Percentiles rank a stretch among this genome's conserved stretches.
Conservation (phyloP, 1,284 basidiomycete species). For the Pisolithus thermaeus region DNA sequence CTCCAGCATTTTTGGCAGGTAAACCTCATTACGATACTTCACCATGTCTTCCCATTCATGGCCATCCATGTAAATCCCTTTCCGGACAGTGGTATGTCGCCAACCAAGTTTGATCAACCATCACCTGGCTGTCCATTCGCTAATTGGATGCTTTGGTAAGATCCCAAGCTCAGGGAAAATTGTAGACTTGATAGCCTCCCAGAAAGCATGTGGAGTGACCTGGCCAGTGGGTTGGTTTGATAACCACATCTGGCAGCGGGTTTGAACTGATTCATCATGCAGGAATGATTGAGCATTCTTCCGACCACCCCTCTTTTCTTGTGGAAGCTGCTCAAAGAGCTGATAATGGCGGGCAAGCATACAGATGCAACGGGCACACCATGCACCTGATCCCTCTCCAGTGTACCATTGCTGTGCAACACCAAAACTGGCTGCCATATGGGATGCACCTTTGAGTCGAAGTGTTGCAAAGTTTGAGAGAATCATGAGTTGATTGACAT, state of each 20-base stretch:
- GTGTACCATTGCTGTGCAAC: no score
- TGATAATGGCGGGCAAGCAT: constrained; percentile 20
- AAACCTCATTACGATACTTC: constrained; percentile 25
- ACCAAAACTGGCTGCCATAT: no score
- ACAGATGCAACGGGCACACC: background rate
- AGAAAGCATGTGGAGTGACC: constrained; percentile 25
- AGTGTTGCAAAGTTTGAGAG: no score
- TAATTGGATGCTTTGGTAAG: constrained; percentile 14
- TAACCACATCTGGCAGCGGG: constrained; percentile 17
- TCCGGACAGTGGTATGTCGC: constrained; percentile 17
- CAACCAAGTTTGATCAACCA: constrained; percentile 30
- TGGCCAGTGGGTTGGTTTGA: constrained; percentile 17
- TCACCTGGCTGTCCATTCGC: constrained; percentile 20
- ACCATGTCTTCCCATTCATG: constrained; percentile 34
- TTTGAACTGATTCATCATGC: constrained; percentile 24
- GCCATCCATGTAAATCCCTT: constrained; percentile 35
- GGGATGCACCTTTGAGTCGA: no score
- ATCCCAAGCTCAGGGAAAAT: constrained; percentile 29
- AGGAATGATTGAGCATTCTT: constrained; percentile 19
- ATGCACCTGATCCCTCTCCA: no score
- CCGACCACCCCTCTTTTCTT: constrained; percentile 24
- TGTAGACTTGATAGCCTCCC: constrained; percentile 18
- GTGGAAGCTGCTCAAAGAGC: constrained; percentile 31
- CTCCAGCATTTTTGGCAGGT: constrained; percentile 24
- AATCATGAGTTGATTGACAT: no score